A percentile compares a stretch with the other conserved stretches of the same genome.
phyloP scores from a whole-genome alignment of 345 rosid genomes.

The Eucalyptus globulus region DNA sequence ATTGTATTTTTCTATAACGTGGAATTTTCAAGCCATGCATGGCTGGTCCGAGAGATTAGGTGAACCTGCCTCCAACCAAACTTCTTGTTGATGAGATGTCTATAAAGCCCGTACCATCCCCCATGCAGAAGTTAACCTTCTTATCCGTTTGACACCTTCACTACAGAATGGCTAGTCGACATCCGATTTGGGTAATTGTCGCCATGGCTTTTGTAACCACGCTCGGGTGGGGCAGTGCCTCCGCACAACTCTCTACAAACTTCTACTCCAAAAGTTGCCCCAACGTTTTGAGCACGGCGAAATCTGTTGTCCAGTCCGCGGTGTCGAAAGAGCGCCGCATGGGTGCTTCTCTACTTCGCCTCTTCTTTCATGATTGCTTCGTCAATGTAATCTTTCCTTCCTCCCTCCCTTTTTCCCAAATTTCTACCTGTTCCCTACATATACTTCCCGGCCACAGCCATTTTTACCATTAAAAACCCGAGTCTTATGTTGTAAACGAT shows the following conservation, averaged over 20 bases:
- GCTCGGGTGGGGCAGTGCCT: neutral
- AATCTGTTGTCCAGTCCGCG: slow-evolving; percentile 38
- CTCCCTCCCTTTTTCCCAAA: neutral
- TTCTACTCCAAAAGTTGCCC: slow-evolving; percentile 76
- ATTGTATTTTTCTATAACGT: neutral
- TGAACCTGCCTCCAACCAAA: neutral
- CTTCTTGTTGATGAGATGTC: neutral
- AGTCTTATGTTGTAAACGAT: neutral
- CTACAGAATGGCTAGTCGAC: neutral
- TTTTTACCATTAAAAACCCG: neutral
- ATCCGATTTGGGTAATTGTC: neutral
- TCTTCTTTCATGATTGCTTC: slow-evolving; percentile 89
- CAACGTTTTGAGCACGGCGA: slow-evolving; percentile 32
- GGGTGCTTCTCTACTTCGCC: slow-evolving; percentile 80
- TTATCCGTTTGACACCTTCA: neutral
- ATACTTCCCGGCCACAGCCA: neutral
- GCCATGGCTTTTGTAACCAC: neutral
- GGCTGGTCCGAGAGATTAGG: neutral
- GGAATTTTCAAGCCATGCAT: neutral
- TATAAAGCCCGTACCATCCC: neutral
- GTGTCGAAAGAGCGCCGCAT: slow-evolving; percentile 39
- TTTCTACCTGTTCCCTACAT: neutral
- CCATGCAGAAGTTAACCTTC: neutral
- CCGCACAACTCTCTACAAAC: slow-evolving; percentile 59
- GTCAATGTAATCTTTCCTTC: slow-evolving; percentile 42